Evolutionary conservation across 345 rosid species (phyloP).

Genomic region (Eucalyptus erythrocorys): DNA sequence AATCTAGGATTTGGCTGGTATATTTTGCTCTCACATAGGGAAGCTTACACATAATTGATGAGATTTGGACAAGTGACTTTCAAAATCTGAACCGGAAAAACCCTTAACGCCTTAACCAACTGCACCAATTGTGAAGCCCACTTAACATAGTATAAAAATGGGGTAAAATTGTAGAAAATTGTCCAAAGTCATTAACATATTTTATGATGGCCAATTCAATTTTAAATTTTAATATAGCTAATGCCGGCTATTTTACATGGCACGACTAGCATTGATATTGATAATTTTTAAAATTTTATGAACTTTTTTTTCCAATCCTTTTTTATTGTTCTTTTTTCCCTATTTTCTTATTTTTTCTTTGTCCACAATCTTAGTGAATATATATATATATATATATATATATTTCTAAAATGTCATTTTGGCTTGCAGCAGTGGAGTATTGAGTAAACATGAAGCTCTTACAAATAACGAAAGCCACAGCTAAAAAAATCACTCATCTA

Average conservation of each 20-base stretch:
- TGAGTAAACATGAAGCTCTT: neutral
- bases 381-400: fast-evolving
- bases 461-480: neutral
- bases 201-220: no score
- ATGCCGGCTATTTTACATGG: fast-evolving
- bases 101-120: neutral
- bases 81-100: neutral
- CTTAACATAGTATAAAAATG: neutral
- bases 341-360: no score
- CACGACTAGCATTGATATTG: fast-evolving
- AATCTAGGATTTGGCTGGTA: neutral
- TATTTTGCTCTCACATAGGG: neutral
- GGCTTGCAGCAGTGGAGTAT: neutral
- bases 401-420: neutral
- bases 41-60: neutral
- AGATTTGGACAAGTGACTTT: neutral
- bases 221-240: fast-evolving
- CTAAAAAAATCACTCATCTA: neutral
- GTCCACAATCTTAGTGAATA: neutral
- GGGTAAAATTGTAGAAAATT: neutral
- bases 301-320: no score
- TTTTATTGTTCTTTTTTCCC: fast-evolving
- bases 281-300: no score
- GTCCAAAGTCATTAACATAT: neutral
- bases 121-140: neutral